Base-by-base conservation (phyloP, 768 basidiomycete genomes). In the Paxillus involutus region DNA sequence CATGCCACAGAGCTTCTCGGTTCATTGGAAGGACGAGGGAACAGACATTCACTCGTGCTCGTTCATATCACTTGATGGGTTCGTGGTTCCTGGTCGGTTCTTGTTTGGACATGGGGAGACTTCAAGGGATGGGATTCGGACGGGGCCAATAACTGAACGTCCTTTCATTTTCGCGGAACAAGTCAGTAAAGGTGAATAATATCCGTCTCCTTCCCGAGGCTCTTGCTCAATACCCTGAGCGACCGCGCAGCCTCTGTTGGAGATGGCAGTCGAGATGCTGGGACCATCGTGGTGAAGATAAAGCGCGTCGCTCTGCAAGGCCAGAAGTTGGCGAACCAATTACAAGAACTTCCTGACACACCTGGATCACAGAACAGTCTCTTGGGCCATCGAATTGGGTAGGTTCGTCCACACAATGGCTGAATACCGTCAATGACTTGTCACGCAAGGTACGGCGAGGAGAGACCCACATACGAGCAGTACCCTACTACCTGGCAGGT, bases 1-100 rank as follows among this genome's bases (percentile, higher is more conserved):
- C 17, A 21, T 52, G 26, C 50, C 26, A 35, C 58, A 88, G 86
- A 65, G 58, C 6, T 89, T 89, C 65, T 72, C 74, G 4, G 78
- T 89, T 0, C 77, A 82, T 59, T 89, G 87, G 88, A 76, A 73
- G 39, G 87, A 89, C 61, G 73, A 78, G 51, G 86, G 80, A 32
- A 75, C 80, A 36, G 64, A 65, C 29, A 64, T 81, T 6, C 76
- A 81, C 49, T 81, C 83, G 4, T 86, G 83, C 53, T 71, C 78
- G 0, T 88, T 78, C 61, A 81, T 90, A 19, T 74, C 73, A n/a
- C 69, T 89, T 8, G 88, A 89, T 62, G 87, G 86, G 3, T 74
- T 80, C 48, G 68, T 76, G 3, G 81, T 84, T 2, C 81, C 88
- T 1, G 88, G 87, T 5, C 71, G 80, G 14, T 88, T 86, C 60